Conservation (phyloP, 805 yeast species). For the Starmerella geochares region DNA sequence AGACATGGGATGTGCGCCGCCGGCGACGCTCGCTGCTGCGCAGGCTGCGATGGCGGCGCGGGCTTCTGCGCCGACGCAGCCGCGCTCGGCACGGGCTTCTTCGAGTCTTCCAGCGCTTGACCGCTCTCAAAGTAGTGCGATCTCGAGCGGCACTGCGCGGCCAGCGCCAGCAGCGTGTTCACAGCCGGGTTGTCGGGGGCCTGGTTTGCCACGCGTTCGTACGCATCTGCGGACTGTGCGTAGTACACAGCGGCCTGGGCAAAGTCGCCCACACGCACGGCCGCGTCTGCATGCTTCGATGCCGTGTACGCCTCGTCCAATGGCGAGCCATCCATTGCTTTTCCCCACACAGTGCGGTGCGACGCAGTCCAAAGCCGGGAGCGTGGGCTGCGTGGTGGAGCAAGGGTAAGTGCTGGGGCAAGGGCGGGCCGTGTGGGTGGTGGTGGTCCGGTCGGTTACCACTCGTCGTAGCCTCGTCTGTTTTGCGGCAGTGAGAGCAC, state of each 20-base stretch:
- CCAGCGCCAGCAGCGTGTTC: slow-evolving; percentile 29
- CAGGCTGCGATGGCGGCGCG: slow-evolving; percentile 4
- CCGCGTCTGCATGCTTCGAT: slow-evolving; percentile 45
- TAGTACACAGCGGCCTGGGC: slow-evolving; percentile 36
- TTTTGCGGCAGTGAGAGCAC: not conserved
- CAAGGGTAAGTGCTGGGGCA: not conserved
- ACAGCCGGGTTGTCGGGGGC: slow-evolving; percentile 30
- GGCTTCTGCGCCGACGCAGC: not conserved
- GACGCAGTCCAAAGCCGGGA: not conserved
- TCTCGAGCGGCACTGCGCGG: slow-evolving; percentile 29
- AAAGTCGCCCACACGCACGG: slow-evolving; percentile 37
- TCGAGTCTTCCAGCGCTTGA: slow-evolving; percentile 15
- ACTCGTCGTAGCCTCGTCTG: not conserved
- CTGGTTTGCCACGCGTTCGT: slow-evolving; percentile 27
- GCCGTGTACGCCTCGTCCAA: slow-evolving; percentile 39
- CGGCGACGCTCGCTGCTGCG: not conserved
- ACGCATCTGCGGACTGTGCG: slow-evolving; percentile 32
- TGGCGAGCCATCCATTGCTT: slow-evolving; percentile 22
- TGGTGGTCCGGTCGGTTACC: not conserved
- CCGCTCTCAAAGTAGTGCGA: slow-evolving; percentile 30
- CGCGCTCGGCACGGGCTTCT: slow-evolving; percentile 10
- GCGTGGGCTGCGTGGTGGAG: not conserved
- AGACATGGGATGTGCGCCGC: not conserved
- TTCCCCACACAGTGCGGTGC: not conserved
- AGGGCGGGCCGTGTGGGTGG: not conserved